Evolutionary conservation across 805 yeast genomes (phyloP), one percentile per base, ranked within the genome.

Genomic region (Brettanomyces nanus): DNA sequence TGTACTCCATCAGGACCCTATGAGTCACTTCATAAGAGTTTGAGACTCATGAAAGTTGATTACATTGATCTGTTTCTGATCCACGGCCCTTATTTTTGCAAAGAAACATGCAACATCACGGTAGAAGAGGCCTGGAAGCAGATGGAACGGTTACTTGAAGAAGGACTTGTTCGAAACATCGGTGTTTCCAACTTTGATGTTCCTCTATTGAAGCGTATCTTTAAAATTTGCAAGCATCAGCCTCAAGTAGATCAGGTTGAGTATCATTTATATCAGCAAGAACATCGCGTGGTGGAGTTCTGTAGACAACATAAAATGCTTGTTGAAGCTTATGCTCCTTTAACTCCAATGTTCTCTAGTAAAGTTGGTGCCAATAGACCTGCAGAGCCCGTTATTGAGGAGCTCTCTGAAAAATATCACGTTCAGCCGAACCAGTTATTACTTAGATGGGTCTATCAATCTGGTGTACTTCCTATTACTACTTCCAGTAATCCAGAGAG

Each of bases 171-270:
- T n/a, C 58, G 67, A 34, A 61, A 67, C 46, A 70, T 72, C 40
- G 78, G 78, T 9, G 78, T 77, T 21, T 80, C 86, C 13, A 82
- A 82, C 53, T 80, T 75, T 47, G 63, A 72, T 33, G 58, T 59
- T 14, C 61, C 56, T 14, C 65, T 70, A 41, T 52, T 80, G 35
- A 62, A 77, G 43, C 52, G 49, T 26, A 56, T 73, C 17, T 50
- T 71, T 19, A 54, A 59, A 20, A 47, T 59, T 29, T 68, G 73
- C 10, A 68, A 66, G 33, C 56, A 58, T 42, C 65, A 63, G 44
- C 86, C 87, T 3, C 68, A 63, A 45, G 75, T 81, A 19, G 74
- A 80, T 52, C 90, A 82, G 57, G 74, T 82, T 46, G 89, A 81
- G 50, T 77, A 71, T 58, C 75, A 77, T 48, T 73, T 81, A 1